Conservation (phyloP, 2,329 filamentous ascomycete genomes). For the Decorospora gaudefroyi region DNA sequence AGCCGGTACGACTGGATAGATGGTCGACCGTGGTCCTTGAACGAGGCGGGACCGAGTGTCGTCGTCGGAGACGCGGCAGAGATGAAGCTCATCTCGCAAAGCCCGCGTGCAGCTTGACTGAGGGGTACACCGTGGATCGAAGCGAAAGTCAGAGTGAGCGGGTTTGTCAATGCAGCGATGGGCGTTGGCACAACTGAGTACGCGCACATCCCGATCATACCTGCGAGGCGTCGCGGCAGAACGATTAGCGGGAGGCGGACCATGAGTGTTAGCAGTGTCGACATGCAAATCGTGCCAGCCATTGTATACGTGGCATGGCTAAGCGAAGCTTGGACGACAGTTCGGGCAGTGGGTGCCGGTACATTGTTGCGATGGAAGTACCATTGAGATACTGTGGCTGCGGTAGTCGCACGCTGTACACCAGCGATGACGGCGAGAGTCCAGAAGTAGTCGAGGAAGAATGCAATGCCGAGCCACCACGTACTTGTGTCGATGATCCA, state of each 20-base stretch:
- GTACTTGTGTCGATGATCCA: conserved; percentile 87
- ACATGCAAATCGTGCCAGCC: conserved; percentile 90
- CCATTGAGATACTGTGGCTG: conserved; percentile 96
- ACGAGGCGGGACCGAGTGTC: conserved; percentile 55
- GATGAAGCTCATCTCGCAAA: conserved; percentile 82
- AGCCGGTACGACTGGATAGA: conserved; percentile 84
- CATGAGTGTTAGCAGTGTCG: conserved; percentile 77
- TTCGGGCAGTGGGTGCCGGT: conserved; percentile 74
- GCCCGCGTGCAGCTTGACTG: conserved; percentile 72
- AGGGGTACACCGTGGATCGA: conserved; percentile 91
- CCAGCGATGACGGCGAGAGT: conserved; percentile 84
- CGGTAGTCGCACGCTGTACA: conserved; percentile 87
- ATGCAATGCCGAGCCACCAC: conserved; percentile 94
- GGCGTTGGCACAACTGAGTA: conserved; percentile 84
- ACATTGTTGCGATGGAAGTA: conserved; percentile 92
- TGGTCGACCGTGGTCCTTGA: conserved; percentile 48
- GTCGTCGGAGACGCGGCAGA: conserved; percentile 74
- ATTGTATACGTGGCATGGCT: conserved; percentile 81
- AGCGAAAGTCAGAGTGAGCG: conserved; percentile 87
- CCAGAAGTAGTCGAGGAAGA: conserved; percentile 95
- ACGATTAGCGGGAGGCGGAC: conserved; percentile 84
- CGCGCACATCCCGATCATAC: conserved; percentile 69
- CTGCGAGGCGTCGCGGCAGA: conserved; percentile 75
- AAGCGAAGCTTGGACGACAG: conserved; percentile 82
- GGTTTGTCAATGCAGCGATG: conserved; percentile 84